Base-by-base conservation (phyloP, 441 rosid species). In the Erodium trifolium region DNA sequence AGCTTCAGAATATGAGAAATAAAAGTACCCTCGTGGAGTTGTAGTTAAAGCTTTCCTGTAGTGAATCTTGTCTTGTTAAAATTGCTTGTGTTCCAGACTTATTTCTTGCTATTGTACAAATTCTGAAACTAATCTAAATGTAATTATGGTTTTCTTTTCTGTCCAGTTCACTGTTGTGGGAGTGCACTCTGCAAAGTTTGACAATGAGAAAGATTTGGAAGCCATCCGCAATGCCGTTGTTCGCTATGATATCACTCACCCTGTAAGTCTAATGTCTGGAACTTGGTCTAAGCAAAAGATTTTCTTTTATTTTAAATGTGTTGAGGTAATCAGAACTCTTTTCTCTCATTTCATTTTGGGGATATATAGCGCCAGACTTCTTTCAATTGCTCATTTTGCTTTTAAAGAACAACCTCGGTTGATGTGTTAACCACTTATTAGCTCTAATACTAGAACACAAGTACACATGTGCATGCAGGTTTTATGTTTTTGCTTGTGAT, bases 131-230 rank as follows among this genome's bases (percentile, higher is more conserved):
- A 53, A 35, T 68, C 51, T 8, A 55, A 41, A n/a, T 67, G 35
- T 67, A 35, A 23, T 19, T 69, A 43, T 23, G 65, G 34, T 8
- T 66, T 51, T 12, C 3, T 23, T 23, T 75, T 65, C 71, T 71
- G 57, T 63, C 67, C 84, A 93, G 99, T 87, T 93, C 75, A 79
- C 91, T 9, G 99, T 94, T 76, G 88, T 94, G 55, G 97, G 99
- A 76, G 99, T 94, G 31, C 99, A 94, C 83, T 94, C 99, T n/a
- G 99, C 97, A 16, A 91, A 91, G 83, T 94, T 94, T 5, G 97
- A 91, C 80, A 94, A 94, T 76, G 97, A 91, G 82, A 93, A 91
- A 79, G 99, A 94, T 82, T 78, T 86, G 76, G 97, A 88, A 75
- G 96, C 99, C 70, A 94, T 94, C 69, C 87, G 88, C 53, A 94